Percentiles rank a stretch among this genome's conserved stretches.
Evolutionary conservation across 371 early-diverging fungal genomes (phyloP).

Genomic region (Enteropsectra breve): DNA sequence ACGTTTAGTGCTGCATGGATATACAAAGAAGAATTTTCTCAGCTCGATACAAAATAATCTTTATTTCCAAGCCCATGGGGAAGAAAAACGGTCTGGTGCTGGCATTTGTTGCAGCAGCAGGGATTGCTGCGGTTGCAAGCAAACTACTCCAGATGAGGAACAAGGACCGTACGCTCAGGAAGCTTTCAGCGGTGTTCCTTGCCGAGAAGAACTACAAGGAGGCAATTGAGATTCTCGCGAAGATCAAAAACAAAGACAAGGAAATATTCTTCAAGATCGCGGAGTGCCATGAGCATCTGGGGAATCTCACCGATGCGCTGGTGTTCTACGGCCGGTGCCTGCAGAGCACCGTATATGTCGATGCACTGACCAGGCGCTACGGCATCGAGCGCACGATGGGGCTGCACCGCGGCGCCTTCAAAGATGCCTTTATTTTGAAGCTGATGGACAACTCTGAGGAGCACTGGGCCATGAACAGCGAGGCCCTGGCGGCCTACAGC

Average conservation of each 20-base stretch:
- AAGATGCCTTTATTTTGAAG: constrained; percentile 9
- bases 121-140: not conserved
- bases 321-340: not conserved
- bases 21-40: no score
- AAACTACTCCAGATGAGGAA: not conserved
- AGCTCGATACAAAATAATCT: no score
- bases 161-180: not conserved
- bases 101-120: not conserved
- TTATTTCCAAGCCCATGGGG: no score
- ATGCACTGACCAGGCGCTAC: not conserved
- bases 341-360: not conserved
- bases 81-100: not conserved
- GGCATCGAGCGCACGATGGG: not conserved
- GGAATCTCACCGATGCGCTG: constrained; percentile 5
- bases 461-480: not conserved
- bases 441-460: not conserved
- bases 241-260: not conserved
- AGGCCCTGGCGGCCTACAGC: not conserved
- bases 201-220: not conserved
- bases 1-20: no score
- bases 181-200: not conserved
- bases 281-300: constrained; percentile 7
- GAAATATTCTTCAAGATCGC: not conserved
- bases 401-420: constrained; percentile 13
- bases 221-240: not conserved